A percentile compares a stretch with the other conserved stretches of the same genome.
These are phyloP conservation scores for Raddia distichophylla DNA, from an alignment of 176 grass and related monocot genomes.

Conservation along the genomic window DNA sequence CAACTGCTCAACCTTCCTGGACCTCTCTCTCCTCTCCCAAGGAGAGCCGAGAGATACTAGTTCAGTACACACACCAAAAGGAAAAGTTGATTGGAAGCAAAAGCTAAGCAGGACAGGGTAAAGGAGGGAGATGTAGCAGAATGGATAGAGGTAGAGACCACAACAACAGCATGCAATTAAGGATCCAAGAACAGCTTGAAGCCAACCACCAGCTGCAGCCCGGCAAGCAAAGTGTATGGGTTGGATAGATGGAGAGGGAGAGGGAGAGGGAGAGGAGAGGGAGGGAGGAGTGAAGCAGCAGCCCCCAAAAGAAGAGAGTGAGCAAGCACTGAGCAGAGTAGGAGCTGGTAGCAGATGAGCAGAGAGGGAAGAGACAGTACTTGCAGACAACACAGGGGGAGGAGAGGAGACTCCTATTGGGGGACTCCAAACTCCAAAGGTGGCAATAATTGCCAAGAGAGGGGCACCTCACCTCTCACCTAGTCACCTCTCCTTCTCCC, in stretches of 20 bases:
- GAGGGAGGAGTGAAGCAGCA: constrained; percentile 26
- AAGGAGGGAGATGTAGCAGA: neutral
- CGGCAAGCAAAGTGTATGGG: constrained; percentile 22
- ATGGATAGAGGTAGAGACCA: neutral
- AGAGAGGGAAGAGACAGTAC: constrained; percentile 28
- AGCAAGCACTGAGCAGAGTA: neutral
- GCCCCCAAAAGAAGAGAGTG: constrained; percentile 1
- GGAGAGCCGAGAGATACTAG: neutral
- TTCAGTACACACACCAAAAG: constrained; percentile 25
- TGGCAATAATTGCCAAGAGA: constrained; percentile 58
- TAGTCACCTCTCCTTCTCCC: constrained; percentile 12
- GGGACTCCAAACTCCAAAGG: constrained; percentile 64
- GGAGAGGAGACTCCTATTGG: constrained; percentile 58
- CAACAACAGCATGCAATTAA: constrained; percentile 46
- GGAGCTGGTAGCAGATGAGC: neutral
- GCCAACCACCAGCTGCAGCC: constrained; percentile 21
- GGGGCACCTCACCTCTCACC: constrained; percentile 23
- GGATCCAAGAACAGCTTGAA: constrained; percentile 27
- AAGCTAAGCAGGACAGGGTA: constrained; percentile 26
- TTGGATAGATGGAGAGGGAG: neutral
- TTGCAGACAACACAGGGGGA: constrained; percentile 55
- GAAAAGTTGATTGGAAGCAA: constrained; percentile 49
- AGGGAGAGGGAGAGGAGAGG: constrained; percentile 2
- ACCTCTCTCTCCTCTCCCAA: neutral
- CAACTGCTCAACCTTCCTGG: constrained; percentile 5